Evolutionary conservation across 2,329 filamentous ascomycete genomes (phyloP), one percentile per base, ranked within the genome.

Genomic region (Fusarium sp.): DNA sequence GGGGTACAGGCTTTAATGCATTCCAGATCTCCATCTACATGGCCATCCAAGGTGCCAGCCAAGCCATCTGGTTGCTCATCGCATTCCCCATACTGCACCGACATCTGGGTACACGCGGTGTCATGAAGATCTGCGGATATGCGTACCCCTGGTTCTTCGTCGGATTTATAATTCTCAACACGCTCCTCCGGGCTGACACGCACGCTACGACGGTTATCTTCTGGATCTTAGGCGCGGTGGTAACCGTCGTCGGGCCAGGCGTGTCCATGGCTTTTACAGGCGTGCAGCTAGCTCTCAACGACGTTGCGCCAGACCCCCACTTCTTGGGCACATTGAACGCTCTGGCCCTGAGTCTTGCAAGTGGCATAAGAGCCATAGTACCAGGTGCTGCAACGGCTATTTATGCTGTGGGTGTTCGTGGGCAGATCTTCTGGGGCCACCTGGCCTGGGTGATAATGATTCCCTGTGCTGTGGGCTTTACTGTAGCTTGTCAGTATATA

Each of bases 291-390:
- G 89, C 90, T 1, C 78, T 95, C 37, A 95, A 95, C 79, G 92
- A 95, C 64, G 88, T 92, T 5, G 86, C 90, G 0, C 93, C 93
- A 0, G 89, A 86, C 15, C 86, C 89, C 3, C 83, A 85, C 45
- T 87, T 89, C 1, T 83, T 95, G 15, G 93, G 91, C 0, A 94
- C 89, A 0, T 82, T 96, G 33, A 95, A 95, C 74, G 91, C 91
- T 19, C 60, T 83, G 6, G 80, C 82, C 1, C 37, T 95, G 63
- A 91, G 92, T 0, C 76, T 89, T 2, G 81, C 84, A 0, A 90
- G 89, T 70, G 90, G 83, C 0, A 82, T 93, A 35, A 85, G 93
- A 19, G 87, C 93, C 1, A 84, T 95, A 44, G 86, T 87, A 0
- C 93, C 93, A 0, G 91, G 89, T 0, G 75, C 90, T 0, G 90